Percentiles rank a stretch among this genome's conserved stretches.
phyloP scores from a whole-genome alignment of 768 basidiomycete species.

The Coprinopsis marcescibilis region DNA sequence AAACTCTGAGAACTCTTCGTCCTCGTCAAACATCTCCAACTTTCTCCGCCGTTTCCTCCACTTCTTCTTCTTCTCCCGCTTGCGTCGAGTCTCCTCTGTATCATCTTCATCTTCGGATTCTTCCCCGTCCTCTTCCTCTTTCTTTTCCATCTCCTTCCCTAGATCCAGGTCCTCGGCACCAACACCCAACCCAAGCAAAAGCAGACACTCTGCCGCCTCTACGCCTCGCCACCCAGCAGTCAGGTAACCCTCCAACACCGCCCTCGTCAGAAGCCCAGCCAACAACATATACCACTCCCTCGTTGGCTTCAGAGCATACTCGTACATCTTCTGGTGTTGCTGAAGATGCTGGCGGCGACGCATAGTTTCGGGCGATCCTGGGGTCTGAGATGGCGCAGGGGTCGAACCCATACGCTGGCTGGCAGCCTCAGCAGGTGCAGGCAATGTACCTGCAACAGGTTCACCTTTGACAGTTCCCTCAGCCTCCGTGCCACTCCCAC shows the following conservation, averaged over 20 bases:
- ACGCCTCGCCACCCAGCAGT: constrained; percentile 75
- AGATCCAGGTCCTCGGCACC: constrained; percentile 14
- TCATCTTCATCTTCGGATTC: constrained; percentile 14
- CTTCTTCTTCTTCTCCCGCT: constrained; percentile 9
- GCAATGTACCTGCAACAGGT: not conserved
- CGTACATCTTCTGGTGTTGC: constrained; percentile 28
- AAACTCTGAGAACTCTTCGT: constrained; percentile 46
- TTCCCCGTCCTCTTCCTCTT: constrained; percentile 11
- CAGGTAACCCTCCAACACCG: constrained; percentile 80
- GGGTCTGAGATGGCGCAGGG: too few relatives aligned
- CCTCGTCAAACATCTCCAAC: constrained; percentile 20
- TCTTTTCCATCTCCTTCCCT: constrained; percentile 1
- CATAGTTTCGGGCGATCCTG: constrained; percentile 4
- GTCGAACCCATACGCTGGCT: too few relatives aligned
- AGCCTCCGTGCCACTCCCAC: not conserved
- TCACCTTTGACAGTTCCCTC: not conserved
- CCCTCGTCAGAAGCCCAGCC: constrained; percentile 72
- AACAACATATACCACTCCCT: constrained; percentile 80
- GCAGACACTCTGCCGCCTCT: constrained; percentile 61
- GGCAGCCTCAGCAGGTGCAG: not conserved
- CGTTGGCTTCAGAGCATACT: constrained; percentile 59
- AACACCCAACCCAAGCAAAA: constrained; percentile 65
- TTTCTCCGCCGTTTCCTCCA: constrained; percentile 1
- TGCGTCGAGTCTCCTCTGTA: constrained; percentile 8
- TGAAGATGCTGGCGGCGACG: not conserved